phyloP scores from a whole-genome alignment of 208 protist species.

The Trypanosoma platydactyli region DNA sequence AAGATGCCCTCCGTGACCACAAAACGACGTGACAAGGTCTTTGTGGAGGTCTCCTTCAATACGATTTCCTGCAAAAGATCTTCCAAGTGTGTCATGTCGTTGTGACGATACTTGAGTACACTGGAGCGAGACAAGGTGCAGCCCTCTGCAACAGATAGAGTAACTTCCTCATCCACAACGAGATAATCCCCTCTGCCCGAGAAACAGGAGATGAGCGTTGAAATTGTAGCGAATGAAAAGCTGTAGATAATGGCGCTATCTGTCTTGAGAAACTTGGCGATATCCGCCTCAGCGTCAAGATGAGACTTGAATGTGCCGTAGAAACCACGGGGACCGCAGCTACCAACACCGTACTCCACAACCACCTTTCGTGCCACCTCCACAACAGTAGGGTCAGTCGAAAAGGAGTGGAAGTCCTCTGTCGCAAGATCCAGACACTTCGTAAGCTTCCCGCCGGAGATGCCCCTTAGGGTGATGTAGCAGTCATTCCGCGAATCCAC shows the following conservation, averaged over 20 bases:
- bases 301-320: constrained; percentile 98
- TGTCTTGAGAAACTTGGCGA: constrained; percentile 89
- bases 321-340: constrained; percentile 97
- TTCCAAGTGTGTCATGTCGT: constrained; percentile 94
- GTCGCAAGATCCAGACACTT: constrained; percentile 90
- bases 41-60: constrained; percentile 45
- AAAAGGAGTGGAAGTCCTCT: constrained; percentile 94
- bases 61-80: constrained; percentile 70
- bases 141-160: constrained; percentile 86
- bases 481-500: constrained; percentile 55
- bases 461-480: constrained; percentile 52
- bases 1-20: constrained; percentile 97
- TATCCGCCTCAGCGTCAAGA: constrained; percentile 88
- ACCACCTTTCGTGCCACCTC: constrained; percentile 84
- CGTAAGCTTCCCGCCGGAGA: constrained; percentile 26
- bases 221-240: constrained; percentile 94
- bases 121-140: constrained; percentile 86
- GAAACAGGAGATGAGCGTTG: constrained; percentile 95
- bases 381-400: constrained; percentile 77
- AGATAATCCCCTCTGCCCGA: constrained; percentile 91
- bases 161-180: constrained; percentile 88
- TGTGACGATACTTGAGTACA: constrained; percentile 92
- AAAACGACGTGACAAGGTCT: constrained; percentile 87
- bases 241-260: constrained; percentile 94
- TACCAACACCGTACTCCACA: constrained; percentile 95